phyloP scores from a whole-genome alignment of 176 grass and related monocot genomes.

The Cymbopogon citratus region DNA sequence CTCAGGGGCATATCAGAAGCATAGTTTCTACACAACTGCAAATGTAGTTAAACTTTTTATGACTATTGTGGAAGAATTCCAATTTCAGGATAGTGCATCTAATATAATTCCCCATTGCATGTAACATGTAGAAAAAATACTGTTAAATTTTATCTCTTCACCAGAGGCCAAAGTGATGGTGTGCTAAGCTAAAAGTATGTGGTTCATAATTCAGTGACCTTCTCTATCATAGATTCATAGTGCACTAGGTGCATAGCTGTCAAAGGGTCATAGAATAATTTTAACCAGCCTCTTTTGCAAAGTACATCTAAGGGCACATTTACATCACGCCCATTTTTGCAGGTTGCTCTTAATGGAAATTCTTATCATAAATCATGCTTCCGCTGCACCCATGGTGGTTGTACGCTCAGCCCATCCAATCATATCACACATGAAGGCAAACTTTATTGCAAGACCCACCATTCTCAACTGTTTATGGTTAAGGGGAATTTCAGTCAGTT shows the following conservation, averaged over 20 bases:
- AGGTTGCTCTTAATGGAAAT: conserved; percentile 75
- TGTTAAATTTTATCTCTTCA: background rate
- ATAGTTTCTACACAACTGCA: background rate
- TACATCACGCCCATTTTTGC: background rate
- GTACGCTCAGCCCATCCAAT: conserved; percentile 73
- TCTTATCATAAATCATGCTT: conserved; percentile 95
- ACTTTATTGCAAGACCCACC: conserved; percentile 92
- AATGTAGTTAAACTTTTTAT: conserved; percentile 1
- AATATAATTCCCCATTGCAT: background rate
- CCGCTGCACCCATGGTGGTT: conserved; percentile 85
- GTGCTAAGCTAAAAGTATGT: background rate
- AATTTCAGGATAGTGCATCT: background rate
- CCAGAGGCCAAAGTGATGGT: background rate
- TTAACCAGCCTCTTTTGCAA: too few species aligned
- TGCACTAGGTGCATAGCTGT: background rate
- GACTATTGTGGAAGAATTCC: background rate
- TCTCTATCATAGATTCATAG: too few species aligned
- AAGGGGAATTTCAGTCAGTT: conserved; percentile 88
- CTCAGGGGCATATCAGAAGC: background rate
- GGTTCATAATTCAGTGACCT: too few species aligned
- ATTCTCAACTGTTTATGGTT: conserved; percentile 87
- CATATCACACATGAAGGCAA: conserved; percentile 74
- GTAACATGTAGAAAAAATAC: background rate
- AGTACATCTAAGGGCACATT: too few species aligned
- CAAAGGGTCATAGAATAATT: background rate